Evolutionary conservation across 140 eudicot genomes (phyloP), one percentile per base, ranked within the genome.

Genomic region (Erigeron philadelphicus): DNA sequence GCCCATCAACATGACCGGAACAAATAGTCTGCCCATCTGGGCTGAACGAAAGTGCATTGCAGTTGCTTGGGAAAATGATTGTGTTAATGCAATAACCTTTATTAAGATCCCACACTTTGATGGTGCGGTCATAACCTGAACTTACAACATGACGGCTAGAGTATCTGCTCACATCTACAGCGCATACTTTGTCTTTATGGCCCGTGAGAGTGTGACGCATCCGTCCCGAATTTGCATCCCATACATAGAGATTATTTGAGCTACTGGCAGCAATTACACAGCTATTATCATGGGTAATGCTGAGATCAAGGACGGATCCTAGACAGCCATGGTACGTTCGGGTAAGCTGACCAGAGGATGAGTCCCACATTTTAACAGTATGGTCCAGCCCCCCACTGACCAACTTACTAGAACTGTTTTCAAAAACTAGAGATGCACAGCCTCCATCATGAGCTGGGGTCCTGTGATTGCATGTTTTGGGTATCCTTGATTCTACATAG

Each of bases 1-100:
- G 85, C 75, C 98, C 98, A 62, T 92, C 96, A 9, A 83, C 85
- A 62, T 92, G 98, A 64, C 98, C 98, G 2, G 98, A 92, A 77
- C 86, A 86, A 40, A 92, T 83, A 7, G 95, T 88, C 78, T 74
- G 87, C 38, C 95, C 98, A 75, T 92, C 98, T 47, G 81, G 76
- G 75, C 93, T 87, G 58, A 88, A 84, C 8, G 85, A 83, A 41
- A 92, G 65, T 0, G 96, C 80, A 40, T 88, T 92, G 64, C 98
- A 92, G 41, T 92, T 92, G 54, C 98, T 88, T 42, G 84, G 96
- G 75, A 81, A 86, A 35, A 88, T 75, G 35, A 92, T 84, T 1
- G 98, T 92, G 65, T 86, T 92, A 11, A 58, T 79, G 72, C 96
- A 88, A 68, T 88, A 88, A 15, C 98, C 98, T 66, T 80, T 92